Evolutionary conservation across 345 rosid genomes (phyloP).

Genomic region (Pistacia atlantica): DNA sequence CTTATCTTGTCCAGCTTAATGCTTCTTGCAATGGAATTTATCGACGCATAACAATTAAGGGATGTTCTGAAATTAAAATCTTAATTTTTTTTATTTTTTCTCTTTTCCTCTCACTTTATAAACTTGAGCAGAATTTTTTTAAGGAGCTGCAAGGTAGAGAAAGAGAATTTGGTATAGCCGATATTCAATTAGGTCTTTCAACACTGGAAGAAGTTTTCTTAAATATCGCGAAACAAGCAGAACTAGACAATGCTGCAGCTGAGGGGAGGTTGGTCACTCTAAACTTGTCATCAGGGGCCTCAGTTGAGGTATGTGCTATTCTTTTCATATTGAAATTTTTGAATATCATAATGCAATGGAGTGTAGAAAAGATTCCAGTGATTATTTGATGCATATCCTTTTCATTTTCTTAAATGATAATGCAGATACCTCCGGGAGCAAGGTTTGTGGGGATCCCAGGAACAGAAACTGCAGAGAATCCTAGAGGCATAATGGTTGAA

Average conservation of each 20-base stretch:
- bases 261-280: conserved; percentile 73
- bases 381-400: not conserved
- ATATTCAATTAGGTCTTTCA: conserved; percentile 86
- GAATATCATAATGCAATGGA: not conserved
- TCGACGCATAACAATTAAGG: too few species aligned
- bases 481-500: conserved; percentile 84
- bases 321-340: not conserved
- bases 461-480: conserved; percentile 60
- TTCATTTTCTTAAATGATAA: not conserved
- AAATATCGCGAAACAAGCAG: conserved; percentile 91
- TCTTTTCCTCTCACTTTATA: conserved; percentile 14
- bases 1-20: too few species aligned
- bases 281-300: conserved; percentile 62
- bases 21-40: too few species aligned
- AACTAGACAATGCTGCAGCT: conserved; percentile 82
- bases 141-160: conserved; percentile 74
- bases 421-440: conserved; percentile 87
- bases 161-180: conserved; percentile 65
- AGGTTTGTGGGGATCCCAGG: conserved; percentile 77
- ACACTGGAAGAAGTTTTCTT: conserved; percentile 98
- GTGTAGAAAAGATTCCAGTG: not conserved
- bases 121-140: conserved; percentile 50
- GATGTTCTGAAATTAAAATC: not conserved
- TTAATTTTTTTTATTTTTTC: not conserved
- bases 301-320: conserved; percentile 50